Percentiles rank a stretch among this genome's conserved stretches.
Evolutionary conservation across 495 filamentous ascomycete species (phyloP).

Genomic region (Margaritispora aquatica): DNA sequence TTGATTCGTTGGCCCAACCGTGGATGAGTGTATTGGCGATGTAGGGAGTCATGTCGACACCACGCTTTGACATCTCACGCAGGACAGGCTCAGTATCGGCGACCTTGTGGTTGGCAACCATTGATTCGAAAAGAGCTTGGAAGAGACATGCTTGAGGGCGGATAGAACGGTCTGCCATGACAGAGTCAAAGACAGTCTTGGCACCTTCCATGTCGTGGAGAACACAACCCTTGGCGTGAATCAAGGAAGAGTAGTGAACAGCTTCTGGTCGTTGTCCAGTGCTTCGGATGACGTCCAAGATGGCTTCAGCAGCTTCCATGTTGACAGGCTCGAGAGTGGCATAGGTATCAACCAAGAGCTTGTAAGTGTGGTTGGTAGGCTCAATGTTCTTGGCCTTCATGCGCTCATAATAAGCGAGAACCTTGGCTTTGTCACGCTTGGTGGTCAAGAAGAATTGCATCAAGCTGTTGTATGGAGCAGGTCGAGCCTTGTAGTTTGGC

Average conservation of each 20-base stretch:
- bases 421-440: constrained; percentile 90
- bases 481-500: constrained; percentile 96
- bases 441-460: constrained; percentile 99
- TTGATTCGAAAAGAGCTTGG: constrained; percentile 91
- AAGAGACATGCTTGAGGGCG: constrained; percentile 78
- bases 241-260: constrained; percentile 90
- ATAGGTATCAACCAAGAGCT: constrained; percentile 92
- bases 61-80: constrained; percentile 59
- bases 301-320: constrained; percentile 80
- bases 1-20: constrained; percentile 83
- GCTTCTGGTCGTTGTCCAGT: constrained; percentile 75
- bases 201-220: constrained; percentile 85
- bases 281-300: constrained; percentile 71
- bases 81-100: constrained; percentile 68
- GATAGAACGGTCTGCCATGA: constrained; percentile 59
- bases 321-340: constrained; percentile 91
- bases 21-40: constrained; percentile 99
- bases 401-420: constrained; percentile 90
- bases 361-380: constrained; percentile 93
- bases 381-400: constrained; percentile 84
- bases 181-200: constrained; percentile 71
- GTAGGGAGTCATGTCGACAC: constrained; percentile 88
- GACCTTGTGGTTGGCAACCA: constrained; percentile 90
- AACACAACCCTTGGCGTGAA: constrained; percentile 94
- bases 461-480: constrained; percentile 96